These are phyloP conservation scores for Erysimum cheiranthoides DNA, from an alignment of 345 rosid genomes.

Conservation along the genomic window DNA sequence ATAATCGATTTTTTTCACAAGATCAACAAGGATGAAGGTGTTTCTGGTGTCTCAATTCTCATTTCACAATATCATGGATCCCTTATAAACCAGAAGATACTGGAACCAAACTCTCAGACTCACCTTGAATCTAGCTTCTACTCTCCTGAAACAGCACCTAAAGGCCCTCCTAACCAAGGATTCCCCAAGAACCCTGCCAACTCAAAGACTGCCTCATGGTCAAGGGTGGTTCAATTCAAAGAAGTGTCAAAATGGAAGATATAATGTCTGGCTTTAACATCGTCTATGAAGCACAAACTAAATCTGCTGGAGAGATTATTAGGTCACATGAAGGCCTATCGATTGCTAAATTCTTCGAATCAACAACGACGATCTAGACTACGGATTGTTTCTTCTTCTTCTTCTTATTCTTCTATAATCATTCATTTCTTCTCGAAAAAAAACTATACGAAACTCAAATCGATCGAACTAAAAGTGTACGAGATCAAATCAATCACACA, in stretches of 20 bases:
- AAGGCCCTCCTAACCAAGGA: background rate
- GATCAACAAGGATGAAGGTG: constrained; percentile 7
- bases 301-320: background rate
- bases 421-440: no score
- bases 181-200: constrained; percentile 9
- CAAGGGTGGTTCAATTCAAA: constrained; percentile 28
- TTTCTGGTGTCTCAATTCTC: constrained; percentile 11
- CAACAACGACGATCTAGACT: background rate
- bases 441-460: constrained; percentile 16
- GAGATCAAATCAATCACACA: constrained; percentile 18
- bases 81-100: constrained; percentile 5
- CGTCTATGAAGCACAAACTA: background rate
- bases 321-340: constrained; percentile 1
- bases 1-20: background rate
- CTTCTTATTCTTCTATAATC: background rate
- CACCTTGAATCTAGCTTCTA: constrained; percentile 27
- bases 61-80: no score
- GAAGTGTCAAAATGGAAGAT: constrained; percentile 1
- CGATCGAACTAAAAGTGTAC: constrained; percentile 6
- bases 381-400: background rate
- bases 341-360: constrained; percentile 2
- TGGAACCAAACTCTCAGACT: constrained; percentile 21
- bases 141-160: constrained; percentile 21
- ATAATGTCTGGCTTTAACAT: constrained; percentile 4
- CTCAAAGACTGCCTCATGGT: constrained; percentile 32